Percentiles rank a stretch among this genome's conserved stretches.
Conservation (phyloP, 257 asterid species). For the Leptodermis oblonga region DNA sequence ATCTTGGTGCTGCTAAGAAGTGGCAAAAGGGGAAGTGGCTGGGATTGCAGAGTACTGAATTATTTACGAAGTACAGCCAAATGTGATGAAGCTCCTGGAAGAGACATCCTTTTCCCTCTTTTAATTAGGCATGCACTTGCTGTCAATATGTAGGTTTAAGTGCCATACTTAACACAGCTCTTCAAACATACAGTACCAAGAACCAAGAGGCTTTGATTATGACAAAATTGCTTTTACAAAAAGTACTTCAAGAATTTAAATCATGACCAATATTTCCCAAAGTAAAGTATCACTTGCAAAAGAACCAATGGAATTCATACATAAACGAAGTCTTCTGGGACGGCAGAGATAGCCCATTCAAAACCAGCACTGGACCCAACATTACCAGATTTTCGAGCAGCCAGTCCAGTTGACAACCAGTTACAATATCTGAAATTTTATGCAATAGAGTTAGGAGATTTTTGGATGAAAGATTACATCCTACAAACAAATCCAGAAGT, state of each 20-base stretch:
- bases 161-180: background rate
- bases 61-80: background rate
- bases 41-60: background rate
- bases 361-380: constrained; percentile 49
- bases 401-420: constrained; percentile 84
- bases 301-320: constrained; percentile 39
- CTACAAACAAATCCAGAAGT: background rate
- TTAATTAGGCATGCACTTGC: background rate
- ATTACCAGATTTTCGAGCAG: constrained; percentile 66
- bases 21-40: background rate
- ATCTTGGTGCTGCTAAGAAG: background rate
- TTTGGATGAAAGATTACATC: background rate
- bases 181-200: background rate
- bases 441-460: background rate
- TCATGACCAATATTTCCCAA: constrained; percentile 12
- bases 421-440: constrained; percentile 58
- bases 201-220: background rate
- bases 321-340: constrained; percentile 72
- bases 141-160: background rate
- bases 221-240: background rate
- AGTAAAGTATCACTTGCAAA: constrained; percentile 13
- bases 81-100: background rate
- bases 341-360: constrained; percentile 89
- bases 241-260: background rate
- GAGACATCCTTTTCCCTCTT: background rate